phyloP scores from a whole-genome alignment of 345 rosid species.

The Tarenaya hassleriana region DNA sequence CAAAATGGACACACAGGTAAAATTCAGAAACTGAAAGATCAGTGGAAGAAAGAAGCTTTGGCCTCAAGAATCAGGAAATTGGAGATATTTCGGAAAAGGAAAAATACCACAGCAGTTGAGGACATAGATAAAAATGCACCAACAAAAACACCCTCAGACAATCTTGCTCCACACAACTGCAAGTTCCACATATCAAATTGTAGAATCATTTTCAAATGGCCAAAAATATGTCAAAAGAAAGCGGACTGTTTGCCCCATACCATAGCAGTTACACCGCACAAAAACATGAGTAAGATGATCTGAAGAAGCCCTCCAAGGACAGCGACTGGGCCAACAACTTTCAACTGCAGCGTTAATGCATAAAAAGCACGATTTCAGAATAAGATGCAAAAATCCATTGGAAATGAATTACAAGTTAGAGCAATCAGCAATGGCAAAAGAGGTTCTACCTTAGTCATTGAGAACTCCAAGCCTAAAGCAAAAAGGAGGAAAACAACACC shows the following conservation, averaged over 20 bases:
- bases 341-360: slow-evolving; percentile 52
- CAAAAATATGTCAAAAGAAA: slow-evolving; percentile 15
- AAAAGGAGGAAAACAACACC: slow-evolving; percentile 99
- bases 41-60: slow-evolving; percentile 10
- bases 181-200: slow-evolving; percentile 19
- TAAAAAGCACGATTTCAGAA: slow-evolving; percentile 22
- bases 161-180: slow-evolving; percentile 92
- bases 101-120: slow-evolving; percentile 89
- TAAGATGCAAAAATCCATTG: neutral
- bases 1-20: slow-evolving; percentile 20
- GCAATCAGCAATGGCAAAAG: slow-evolving; percentile 7
- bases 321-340: slow-evolving; percentile 95
- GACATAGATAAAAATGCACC: slow-evolving; percentile 97
- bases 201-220: neutral
- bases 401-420: neutral
- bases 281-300: slow-evolving; percentile 65
- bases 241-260: slow-evolving; percentile 33
- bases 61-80: neutral
- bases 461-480: slow-evolving; percentile 96
- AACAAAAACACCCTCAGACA: slow-evolving; percentile 93
- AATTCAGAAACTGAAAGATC: slow-evolving; percentile 12
- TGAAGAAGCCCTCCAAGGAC: slow-evolving; percentile 93
- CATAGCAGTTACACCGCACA: slow-evolving; percentile 68
- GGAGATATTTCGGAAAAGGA: slow-evolving; percentile 28
- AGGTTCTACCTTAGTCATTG: slow-evolving; percentile 79